Evolutionary conservation across 2,329 filamentous ascomycete species (phyloP).

Genomic region (Didymellaceae sp.): DNA sequence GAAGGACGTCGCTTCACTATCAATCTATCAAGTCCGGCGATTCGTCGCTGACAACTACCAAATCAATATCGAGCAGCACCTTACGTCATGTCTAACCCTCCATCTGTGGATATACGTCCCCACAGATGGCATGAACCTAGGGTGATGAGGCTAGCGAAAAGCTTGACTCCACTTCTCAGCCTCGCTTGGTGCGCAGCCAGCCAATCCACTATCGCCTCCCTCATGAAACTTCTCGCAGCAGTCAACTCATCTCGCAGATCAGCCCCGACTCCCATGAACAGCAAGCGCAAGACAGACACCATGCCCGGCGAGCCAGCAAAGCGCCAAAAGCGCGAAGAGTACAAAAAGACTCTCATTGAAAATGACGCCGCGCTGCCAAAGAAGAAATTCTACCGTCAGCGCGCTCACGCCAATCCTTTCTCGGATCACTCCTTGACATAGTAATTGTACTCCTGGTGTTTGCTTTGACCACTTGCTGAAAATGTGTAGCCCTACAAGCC

Average conservation of each 20-base stretch:
- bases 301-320: slow-evolving; percentile 49
- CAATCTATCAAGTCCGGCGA: slow-evolving; percentile 2
- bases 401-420: slow-evolving; percentile 97
- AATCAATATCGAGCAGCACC: too few species aligned
- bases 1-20: slow-evolving; percentile 26
- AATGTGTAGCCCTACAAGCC: slow-evolving; percentile 71
- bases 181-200: slow-evolving; percentile 24
- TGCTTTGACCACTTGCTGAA: slow-evolving; percentile 19
- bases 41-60: neutral
- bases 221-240: slow-evolving; percentile 17
- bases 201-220: slow-evolving; percentile 28
- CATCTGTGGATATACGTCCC: slow-evolving; percentile 3
- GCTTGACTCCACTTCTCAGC: slow-evolving; percentile 37
- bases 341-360: slow-evolving; percentile 48
- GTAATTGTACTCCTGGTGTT: slow-evolving; percentile 57
- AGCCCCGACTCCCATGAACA: slow-evolving; percentile 16
- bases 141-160: slow-evolving; percentile 38
- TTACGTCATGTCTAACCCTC: slow-evolving; percentile 8
- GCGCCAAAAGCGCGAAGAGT: slow-evolving; percentile 56
- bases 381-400: slow-evolving; percentile 95
- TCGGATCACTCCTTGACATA: slow-evolving; percentile 91
- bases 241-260: slow-evolving; percentile 7
- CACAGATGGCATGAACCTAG: slow-evolving; percentile 1
- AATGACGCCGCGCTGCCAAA: slow-evolving; percentile 71
- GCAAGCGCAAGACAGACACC: slow-evolving; percentile 19